Evolutionary conservation across 768 basidiomycete genomes (phyloP).

Genomic region (Amanita polypyramis): DNA sequence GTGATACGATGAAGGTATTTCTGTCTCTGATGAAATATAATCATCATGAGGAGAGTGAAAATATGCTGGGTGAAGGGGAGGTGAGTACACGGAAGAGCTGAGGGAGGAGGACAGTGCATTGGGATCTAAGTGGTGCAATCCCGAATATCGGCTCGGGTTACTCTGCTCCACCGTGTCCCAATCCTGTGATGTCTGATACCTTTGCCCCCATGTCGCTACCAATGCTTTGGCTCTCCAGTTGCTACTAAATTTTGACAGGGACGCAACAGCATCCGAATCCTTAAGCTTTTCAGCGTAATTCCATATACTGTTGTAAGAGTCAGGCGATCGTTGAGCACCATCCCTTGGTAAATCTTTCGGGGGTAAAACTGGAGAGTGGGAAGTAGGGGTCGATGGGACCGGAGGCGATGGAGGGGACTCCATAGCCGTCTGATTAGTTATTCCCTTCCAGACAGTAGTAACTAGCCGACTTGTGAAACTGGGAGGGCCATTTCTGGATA

Average conservation of each 20-base stretch:
- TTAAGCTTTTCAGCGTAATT: conserved; percentile 63
- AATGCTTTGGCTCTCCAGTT: conserved; percentile 66
- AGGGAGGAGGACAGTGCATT: neutral
- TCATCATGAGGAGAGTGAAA: conserved; percentile 52
- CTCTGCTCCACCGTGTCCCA: neutral
- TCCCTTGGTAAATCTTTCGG: conserved; percentile 10
- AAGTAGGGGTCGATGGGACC: conserved; percentile 7
- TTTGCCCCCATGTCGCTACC: conserved; percentile 28
- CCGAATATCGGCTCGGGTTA: neutral
- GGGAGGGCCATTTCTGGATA: conserved; percentile 14
- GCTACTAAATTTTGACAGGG: conserved; percentile 61
- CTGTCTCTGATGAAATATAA: conserved; percentile 24
- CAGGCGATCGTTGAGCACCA: conserved; percentile 5
- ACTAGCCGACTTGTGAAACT: conserved; percentile 45
- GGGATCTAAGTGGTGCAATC: neutral
- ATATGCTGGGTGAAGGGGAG: conserved; percentile 47
- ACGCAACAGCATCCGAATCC: conserved; percentile 63
- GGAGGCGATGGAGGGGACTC: conserved; percentile 28
- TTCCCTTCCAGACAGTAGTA: conserved; percentile 63
- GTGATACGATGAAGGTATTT: conserved; percentile 15
- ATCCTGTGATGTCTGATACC: conserved; percentile 7
- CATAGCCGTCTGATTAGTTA: conserved; percentile 69
- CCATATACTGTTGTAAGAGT: conserved; percentile 39
- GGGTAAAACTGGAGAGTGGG: conserved; percentile 11
- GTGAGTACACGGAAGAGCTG: conserved; percentile 25